phyloP scores from a whole-genome alignment of 2,329 filamentous ascomycete genomes.

The Penicillium sp. region DNA sequence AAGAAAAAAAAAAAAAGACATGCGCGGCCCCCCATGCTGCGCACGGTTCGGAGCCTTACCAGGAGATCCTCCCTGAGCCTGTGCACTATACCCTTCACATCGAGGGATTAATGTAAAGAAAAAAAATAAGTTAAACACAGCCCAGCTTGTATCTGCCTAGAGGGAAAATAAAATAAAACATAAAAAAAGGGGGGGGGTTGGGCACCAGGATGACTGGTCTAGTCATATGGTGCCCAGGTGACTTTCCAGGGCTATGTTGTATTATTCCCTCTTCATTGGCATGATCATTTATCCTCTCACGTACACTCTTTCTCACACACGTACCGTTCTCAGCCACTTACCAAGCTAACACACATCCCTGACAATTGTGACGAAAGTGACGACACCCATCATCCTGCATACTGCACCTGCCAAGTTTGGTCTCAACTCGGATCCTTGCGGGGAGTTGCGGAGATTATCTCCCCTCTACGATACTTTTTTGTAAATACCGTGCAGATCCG shows the following conservation, averaged over 20 bases:
- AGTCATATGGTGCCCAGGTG: neutral
- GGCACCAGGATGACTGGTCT: constrained; percentile 7
- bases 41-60: constrained; percentile 20
- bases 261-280: constrained; percentile 8
- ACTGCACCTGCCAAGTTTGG: neutral
- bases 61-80: constrained; percentile 6
- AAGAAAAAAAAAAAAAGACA: constrained; percentile 9
- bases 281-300: constrained; percentile 11
- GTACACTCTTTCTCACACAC: neutral
- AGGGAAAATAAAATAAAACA: neutral
- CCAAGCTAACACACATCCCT: constrained; percentile 4
- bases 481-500: neutral
- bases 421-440: constrained; percentile 8
- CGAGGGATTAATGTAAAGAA: neutral
- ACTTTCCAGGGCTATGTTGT: neutral
- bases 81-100: constrained; percentile 5
- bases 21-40: constrained; percentile 18
- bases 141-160: neutral
- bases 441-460: constrained; percentile 16
- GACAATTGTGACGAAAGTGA: constrained; percentile 15
- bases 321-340: neutral
- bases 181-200: constrained; percentile 7
- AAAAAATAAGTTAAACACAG: neutral
- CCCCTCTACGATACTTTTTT: neutral
- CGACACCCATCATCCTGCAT: constrained; percentile 1